These are phyloP conservation scores for Cladophialophora chaetospira DNA, from an alignment of 2,329 filamentous ascomycete genomes.

Conservation along the genomic window DNA sequence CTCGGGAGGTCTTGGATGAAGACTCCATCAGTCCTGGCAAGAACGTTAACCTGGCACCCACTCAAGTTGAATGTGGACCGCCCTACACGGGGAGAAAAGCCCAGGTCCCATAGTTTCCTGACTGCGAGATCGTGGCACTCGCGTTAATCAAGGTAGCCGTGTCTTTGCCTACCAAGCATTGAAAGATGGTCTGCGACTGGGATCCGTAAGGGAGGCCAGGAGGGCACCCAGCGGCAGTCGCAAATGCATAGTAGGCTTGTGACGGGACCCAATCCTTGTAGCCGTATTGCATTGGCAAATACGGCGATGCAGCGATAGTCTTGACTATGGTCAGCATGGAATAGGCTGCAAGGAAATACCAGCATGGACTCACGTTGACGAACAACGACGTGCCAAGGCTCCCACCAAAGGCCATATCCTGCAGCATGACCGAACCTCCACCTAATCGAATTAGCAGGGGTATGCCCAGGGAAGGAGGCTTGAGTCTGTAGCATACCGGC, in stretches of 20 bases:
- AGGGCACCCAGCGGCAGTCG: conserved; percentile 45
- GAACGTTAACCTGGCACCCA: not conserved
- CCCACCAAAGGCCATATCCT: conserved; percentile 57
- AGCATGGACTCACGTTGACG: conserved; percentile 35
- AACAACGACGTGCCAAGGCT: conserved; percentile 40
- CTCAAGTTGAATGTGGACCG: not conserved
- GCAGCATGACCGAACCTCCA: conserved; percentile 50
- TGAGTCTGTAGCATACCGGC: conserved; percentile 43
- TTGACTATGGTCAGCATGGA: conserved; percentile 18
- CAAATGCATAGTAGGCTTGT: conserved; percentile 51
- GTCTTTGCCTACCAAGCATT: conserved; percentile 46
- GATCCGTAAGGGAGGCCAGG: conserved; percentile 35
- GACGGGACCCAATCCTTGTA: conserved; percentile 52
- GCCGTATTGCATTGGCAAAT: conserved; percentile 57
- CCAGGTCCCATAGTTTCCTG: conserved; percentile 45
- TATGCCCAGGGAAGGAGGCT: not conserved
- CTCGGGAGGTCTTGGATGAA: conserved; percentile 44
- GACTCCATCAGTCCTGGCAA: conserved; percentile 41
- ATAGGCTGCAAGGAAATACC: not conserved
- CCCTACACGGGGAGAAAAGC: conserved; percentile 45
- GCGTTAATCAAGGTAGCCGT: conserved; percentile 43
- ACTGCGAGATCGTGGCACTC: conserved; percentile 38
- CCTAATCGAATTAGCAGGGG: conserved; percentile 13
- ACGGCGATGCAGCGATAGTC: conserved; percentile 51
- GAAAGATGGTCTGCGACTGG: conserved; percentile 40